Base-by-base conservation (phyloP, 352 stramenopile species). In the Albugo candida region DNA sequence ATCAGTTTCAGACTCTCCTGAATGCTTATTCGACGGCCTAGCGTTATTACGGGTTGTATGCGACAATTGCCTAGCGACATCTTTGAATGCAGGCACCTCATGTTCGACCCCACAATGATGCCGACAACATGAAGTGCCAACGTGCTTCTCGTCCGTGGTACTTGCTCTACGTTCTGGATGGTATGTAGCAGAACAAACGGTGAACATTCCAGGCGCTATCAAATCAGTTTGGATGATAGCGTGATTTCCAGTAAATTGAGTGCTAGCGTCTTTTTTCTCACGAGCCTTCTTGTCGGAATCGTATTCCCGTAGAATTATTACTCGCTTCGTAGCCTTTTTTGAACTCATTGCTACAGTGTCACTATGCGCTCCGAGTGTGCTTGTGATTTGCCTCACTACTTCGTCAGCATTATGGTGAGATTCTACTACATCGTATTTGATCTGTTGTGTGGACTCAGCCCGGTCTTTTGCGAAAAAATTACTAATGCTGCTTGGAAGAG, bases 181-280 rank as follows among this genome's bases (percentile, higher is more conserved):
- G 8, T 31, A 31, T 31, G 24, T 10, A 8, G 3, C 24, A 31
- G 24, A 31, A 31, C 24, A 31, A 8, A 31, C 24, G 24, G 24
- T 31, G 24, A 31, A 58, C 65, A 80, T 78, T 6, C 69, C 66
- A 46, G 79, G 55, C 1, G 73, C 68, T 8, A 64, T 60, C 10
- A 85, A 35, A 37, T 85, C 68, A 1, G 73, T 61, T 59, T 85
- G 73, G 36, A 83, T 75, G 8, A 49, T 59, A 14, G 70, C 70
- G 48, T 85, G 73, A 41, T 85, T 85, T 13, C 73, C 73, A 2
- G 73, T 85, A 49, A 67, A 83, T 36, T 85, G 73, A 36, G 70
- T 85, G 20, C 57, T 66, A 10, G 64, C 73, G 18, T 85, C 73
- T 55, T 61, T 64, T 61, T 67, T 85, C 47, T 83, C 70, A 6